Evolutionary conservation across 129 eudicot species (phyloP), one percentile per base, ranked within the genome.

Genomic region (Chrysanthemum makinoi): DNA sequence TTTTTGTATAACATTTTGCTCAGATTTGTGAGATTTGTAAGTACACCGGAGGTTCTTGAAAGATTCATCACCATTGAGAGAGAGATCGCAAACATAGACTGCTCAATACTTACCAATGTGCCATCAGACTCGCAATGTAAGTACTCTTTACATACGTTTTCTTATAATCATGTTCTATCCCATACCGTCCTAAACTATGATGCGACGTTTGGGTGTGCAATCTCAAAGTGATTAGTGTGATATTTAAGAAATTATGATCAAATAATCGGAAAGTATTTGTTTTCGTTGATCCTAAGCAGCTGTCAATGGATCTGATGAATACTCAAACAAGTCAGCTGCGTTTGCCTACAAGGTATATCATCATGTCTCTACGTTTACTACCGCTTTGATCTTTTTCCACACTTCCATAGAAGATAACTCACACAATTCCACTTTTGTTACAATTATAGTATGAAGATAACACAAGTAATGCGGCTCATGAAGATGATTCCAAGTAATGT

Each of bases 41-140:
- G 80, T 59, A 86, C 98, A 16, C 98, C 98, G 0, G 98, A 92
- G 74, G 85, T 92, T 77, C 91, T 92, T 63, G 98, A 92, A 80
- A 79, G 98, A 82, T 79, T 83, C 69, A 78, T 89, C 39, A 75
- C 85, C 0, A 81, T 80, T 56, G 95, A 92, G 85, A 80, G 79
- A 50, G 98, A 92, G 81, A 87, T 92, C 18, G 28, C 62, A 11
- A 87, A 92, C 83, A 87, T 92, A 26, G 95, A 85, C 73, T 77
- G 69, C 63, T 91, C 97, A 46, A 79, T 84, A 62, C 81, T 72
- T 72, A 53, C 68, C 46, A 69, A 69, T 80, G 81, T 57, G 3
- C 18, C 82, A 62, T 39, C 80, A 15, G 86, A 85, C 59, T 79
- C 78, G 7, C 85, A 81, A 73, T 68, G 95, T 82, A 44, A 22